Evolutionary conservation across 371 early-diverging fungal genomes (phyloP).

Genomic region (Mucor ambiguus): DNA sequence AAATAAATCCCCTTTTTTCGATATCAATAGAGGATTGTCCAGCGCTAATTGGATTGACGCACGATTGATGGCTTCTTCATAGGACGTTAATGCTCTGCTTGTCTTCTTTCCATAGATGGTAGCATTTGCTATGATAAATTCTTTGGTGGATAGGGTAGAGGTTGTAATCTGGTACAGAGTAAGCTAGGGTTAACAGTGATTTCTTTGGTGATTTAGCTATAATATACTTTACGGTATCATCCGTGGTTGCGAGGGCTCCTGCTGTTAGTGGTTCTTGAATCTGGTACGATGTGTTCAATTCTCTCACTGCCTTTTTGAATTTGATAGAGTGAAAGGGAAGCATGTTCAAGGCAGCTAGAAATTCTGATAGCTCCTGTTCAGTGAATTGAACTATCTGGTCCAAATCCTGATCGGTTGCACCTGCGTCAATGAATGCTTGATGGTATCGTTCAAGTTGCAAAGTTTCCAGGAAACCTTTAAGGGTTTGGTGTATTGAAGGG

Average conservation of each 20-base stretch:
- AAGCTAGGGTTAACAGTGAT: background rate
- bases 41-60: constrained; percentile 57
- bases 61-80: constrained; percentile 60
- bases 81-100: constrained; percentile 50
- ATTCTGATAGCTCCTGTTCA: constrained; percentile 52
- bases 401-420: constrained; percentile 54
- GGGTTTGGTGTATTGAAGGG: background rate
- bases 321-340: constrained; percentile 55
- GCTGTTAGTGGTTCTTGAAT: background rate
- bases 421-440: constrained; percentile 47
- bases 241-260: background rate
- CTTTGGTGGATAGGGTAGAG: constrained; percentile 10
- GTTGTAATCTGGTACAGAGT: background rate
- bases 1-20: constrained; percentile 54
- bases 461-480: constrained; percentile 42
- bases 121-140: constrained; percentile 54
- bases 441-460: constrained; percentile 51
- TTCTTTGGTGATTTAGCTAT: background rate
- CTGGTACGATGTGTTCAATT: constrained; percentile 21
- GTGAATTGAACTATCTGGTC: constrained; percentile 49
- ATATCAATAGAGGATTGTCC: constrained; percentile 48
- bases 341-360: constrained; percentile 49
- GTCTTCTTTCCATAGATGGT: constrained; percentile 60
- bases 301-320: constrained; percentile 47
- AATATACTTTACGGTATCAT: background rate